A percentile compares a stretch with the other conserved stretches of the same genome.
Conservation (phyloP, 768 basidiomycete species). For the Trametes meyenii region DNA sequence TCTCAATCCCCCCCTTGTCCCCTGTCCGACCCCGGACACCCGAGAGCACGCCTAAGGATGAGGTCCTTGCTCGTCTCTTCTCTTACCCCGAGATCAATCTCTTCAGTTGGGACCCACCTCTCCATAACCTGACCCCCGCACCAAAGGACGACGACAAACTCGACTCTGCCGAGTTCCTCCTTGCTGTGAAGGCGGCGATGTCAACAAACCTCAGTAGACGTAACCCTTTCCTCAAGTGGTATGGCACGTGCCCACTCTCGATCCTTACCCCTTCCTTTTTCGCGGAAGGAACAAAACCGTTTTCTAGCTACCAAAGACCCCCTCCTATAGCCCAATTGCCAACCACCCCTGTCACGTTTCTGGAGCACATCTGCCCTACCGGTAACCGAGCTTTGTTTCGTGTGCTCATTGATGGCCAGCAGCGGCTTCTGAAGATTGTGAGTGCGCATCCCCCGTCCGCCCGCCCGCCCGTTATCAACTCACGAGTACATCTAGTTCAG, state of each 20-base stretch:
- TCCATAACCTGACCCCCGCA: neutral
- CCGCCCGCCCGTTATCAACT: neutral
- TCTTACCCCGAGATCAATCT: neutral
- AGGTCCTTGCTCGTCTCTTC: neutral
- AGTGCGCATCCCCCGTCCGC: neutral
- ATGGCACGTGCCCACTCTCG: neutral
- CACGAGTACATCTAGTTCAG: neutral
- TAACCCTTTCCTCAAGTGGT: neutral
- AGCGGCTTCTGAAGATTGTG: conserved; percentile 2
- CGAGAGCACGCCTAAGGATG: neutral
- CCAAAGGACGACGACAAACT: neutral
- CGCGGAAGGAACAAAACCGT: too few relatives aligned
- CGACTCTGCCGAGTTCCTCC: neutral
- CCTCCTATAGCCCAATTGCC: neutral
- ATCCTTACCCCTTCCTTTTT: neutral
- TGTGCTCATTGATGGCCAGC: neutral
- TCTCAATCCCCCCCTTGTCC: neutral
- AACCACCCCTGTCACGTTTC: neutral
- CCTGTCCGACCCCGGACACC: neutral
- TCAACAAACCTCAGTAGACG: too few relatives aligned
- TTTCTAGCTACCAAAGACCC: neutral
- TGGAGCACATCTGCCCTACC: neutral
- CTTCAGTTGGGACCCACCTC: neutral
- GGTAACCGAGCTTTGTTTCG: neutral
- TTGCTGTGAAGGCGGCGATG: neutral